Evolutionary conservation across 2,329 filamentous ascomycete species (phyloP), one percentile per base, ranked within the genome.

Genomic region (Aspergillus awamori): DNA sequence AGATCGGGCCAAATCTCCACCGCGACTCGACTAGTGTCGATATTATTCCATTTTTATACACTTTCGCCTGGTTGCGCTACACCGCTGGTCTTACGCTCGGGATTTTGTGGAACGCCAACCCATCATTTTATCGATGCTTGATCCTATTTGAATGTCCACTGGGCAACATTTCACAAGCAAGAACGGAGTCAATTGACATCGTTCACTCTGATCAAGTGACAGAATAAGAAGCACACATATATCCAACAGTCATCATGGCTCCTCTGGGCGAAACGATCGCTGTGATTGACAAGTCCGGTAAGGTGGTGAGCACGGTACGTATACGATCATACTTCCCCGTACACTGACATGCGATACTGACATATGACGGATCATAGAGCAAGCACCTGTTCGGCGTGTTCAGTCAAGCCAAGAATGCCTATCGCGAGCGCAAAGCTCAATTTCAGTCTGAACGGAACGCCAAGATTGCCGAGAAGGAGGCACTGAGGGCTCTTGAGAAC

Each of bases 321-420:
- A 65, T 57, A 45, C 49, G 56, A 38, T 22, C 30, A 28, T 11
- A 39, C 15, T 26, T 17, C 4, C 11, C 6, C 13, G 24, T n/a
- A 8, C 24, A 3, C 4, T 11, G 24, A 11, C 26, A n/a, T 8
- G 15, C 54, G 52, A 57, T 59, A 48, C 65, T 68, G 49, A 68
- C 57, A n/a, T 52, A 48, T 47, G 36, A 45, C 41, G 20, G 59
- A 38, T 17, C 49, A 38, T 72, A 96, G 92, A 92, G 92, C 72
- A 97, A 96, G 79, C 91, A 97, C 70, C 82, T 98, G 24, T 86
- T 96, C 72, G 89, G 88, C 74, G 89, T 97, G 72, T 96, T 96
- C 83, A 96, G 92, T 76, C 93, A 97, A 74, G 94, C 93, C 65
- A 92, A 92, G 74, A 87, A 89, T 57, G 91, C 91, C 61, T 98